A percentile compares a stretch with the other conserved stretches of the same genome.
Conservation (phyloP, 2,329 filamentous ascomycete species). For the Chrysosphaeria jannelii region DNA sequence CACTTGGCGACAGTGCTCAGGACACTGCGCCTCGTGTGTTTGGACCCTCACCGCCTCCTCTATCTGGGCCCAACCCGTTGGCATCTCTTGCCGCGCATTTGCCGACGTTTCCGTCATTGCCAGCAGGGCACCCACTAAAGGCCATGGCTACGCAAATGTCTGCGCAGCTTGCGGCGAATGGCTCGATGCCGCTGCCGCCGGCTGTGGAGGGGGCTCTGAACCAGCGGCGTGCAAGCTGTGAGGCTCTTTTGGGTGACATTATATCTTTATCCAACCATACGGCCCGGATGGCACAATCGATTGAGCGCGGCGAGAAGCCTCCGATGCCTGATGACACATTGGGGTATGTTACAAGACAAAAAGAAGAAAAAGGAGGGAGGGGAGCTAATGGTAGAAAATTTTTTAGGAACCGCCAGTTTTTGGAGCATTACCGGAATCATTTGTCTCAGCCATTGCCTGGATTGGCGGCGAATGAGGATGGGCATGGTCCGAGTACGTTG, state of each 20-base stretch:
- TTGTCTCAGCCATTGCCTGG: slow-evolving; percentile 2
- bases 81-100: slow-evolving; percentile 3
- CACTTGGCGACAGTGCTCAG: no score
- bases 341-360: slow-evolving; percentile 1
- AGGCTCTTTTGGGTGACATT: slow-evolving; percentile 10
- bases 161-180: no score
- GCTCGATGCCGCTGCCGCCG: slow-evolving; percentile 1
- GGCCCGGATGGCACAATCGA: slow-evolving; percentile 11
- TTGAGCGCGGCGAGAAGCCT: slow-evolving; percentile 6
- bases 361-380: neutral
- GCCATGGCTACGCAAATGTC: no score
- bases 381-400: slow-evolving; percentile 2
- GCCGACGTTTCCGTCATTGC: slow-evolving; percentile 2
- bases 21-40: slow-evolving; percentile 3
- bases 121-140: slow-evolving; percentile 2
- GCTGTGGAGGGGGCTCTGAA: slow-evolving; percentile 3
- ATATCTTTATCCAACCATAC: slow-evolving; percentile 14
- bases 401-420: slow-evolving; percentile 4
- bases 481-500: slow-evolving; percentile 2
- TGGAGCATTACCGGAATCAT: slow-evolving; percentile 5
- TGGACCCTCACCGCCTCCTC: slow-evolving; percentile 5
- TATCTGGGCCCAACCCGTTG: slow-evolving; percentile 2
- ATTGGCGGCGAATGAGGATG: no score
- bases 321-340: slow-evolving; percentile 4
- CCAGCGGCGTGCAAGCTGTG: slow-evolving; percentile 6